Evolutionary conservation across 768 basidiomycete species (phyloP), one percentile per base, ranked within the genome.

Genomic region (Naganishia onofrii): DNA sequence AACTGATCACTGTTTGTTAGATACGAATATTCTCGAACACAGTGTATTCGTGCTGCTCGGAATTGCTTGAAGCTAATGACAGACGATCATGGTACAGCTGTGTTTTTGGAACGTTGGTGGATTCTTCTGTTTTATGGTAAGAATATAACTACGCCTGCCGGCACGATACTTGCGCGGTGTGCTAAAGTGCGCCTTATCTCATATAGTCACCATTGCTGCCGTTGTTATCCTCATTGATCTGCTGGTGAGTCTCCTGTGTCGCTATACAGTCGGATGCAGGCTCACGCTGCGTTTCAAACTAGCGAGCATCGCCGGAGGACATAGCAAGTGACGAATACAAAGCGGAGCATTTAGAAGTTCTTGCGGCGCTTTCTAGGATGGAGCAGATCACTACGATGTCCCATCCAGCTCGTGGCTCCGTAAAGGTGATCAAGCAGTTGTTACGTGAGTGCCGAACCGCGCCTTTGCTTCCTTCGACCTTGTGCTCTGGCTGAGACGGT

Each of bases 101-200:
- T 74, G 0, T 81, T 82, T 70, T 65, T 82, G 55, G 80, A 82
- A 66, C 76, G 78, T 69, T 82, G 81, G 81, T 81, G 79, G 77
- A 75, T 80, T 28, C 79, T 78, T 0, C 72, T 80, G 7, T 80
- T 80, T 58, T 77, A 80, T 70, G 78, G 78, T 79, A 44, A 48
- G 78, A 4, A 5, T 12, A 46, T 42, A n/a, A 17, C 34, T 15
- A n/a, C 6, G n/a, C 28, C 42, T 12, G 7, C 48, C 44, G 34
- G 26, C 48, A 31, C 26, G 36, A 12, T 6, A n/a, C 48, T 60
- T 42, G 46, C n/a, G 4, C 42, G 12, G 48, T 51, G n/a, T 51
- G 48, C 48, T 51, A 3, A 51, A n/a, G 3, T 23, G 21, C 17
- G 9, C 38, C 21, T 26, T 52, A n/a, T 31, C 4, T 19, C 21